Base-by-base conservation (phyloP, 169 alveolate genomes). In the Cyclospora cayetanensis region DNA sequence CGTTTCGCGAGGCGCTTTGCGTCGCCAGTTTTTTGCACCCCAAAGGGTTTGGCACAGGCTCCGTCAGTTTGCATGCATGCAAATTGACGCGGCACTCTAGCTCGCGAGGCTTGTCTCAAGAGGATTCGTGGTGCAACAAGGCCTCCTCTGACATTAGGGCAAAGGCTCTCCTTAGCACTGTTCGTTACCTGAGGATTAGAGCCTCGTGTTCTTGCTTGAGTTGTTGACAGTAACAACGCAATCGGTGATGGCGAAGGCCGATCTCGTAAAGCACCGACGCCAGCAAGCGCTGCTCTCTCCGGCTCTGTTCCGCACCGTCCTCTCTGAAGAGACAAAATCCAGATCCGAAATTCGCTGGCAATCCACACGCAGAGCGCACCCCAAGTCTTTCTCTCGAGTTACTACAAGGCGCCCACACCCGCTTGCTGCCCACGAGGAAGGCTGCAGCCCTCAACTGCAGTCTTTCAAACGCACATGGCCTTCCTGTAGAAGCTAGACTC, bases 171-270 rank as follows among this genome's bases (percentile, higher is more conserved):
- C n/a, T n/a, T n/a, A n/a, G n/a, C n/a, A n/a, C n/a, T n/a, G n/a
- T n/a, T n/a, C n/a, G 12, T n/a, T 60, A 60, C 92, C 92, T 42
- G 50, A 87, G 87, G 15, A 43, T 9, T 25, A 87, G 43, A 55
- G 92, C 92, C 37, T 87, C 86, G 84, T 87, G 76, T 25, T 87
- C 92, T 15, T 87, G 29, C 37, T 66, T 87, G 35, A 87, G 42
- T 37, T 87, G 92, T 25, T 65, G 55, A 77, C 92, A 87, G 92
- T 66, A 87, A 46, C 85, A 76, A n/a, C 70, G 50, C 29, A 87
- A 29, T 11, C 60, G 50, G 55, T 87, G 85, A 42, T 55, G 50
- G 34, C 80, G 60, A 31, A 87, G 53, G 11, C 92, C 92, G 0
- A 87, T 11, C 25, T 70, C 87, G 43, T 87, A 87, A 25, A 87